A percentile compares a stretch with the other conserved stretches of the same genome.
Conservation (phyloP, 306 rosid genomes). For the Delonix regia region DNA sequence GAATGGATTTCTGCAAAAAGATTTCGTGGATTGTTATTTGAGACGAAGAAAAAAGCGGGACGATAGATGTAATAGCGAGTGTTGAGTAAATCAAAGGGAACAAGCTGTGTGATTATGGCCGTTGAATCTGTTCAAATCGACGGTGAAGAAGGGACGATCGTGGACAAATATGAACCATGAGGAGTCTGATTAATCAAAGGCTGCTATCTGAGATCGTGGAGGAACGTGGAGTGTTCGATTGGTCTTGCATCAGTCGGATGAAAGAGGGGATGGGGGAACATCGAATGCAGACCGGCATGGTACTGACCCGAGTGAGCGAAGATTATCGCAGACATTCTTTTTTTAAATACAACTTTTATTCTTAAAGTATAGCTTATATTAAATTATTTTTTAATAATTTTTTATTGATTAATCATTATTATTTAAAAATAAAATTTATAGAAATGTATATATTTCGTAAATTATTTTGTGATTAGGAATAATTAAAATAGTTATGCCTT, state of each 20-base stretch:
- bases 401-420: too few species aligned
- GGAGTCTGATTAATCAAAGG: conserved; percentile 65
- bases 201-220: conserved; percentile 56
- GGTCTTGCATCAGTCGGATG: conserved; percentile 39
- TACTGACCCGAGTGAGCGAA: background rate
- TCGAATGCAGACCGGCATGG: conserved; percentile 35
- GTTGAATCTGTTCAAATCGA: conserved; percentile 39
- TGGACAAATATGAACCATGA: conserved; percentile 66
- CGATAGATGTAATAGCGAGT: background rate
- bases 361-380: too few species aligned
- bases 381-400: too few species aligned
- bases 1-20: background rate
- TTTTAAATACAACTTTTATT: too few species aligned
- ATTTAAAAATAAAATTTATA: too few species aligned
- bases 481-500: too few species aligned
- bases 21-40: too few species aligned
- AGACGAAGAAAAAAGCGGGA: background rate
- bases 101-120: background rate
- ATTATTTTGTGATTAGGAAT: too few species aligned
- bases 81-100: background rate
- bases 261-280: background rate
- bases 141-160: conserved; percentile 40
- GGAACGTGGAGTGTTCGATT: conserved; percentile 29
- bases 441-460: too few species aligned
- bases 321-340: background rate